Evolutionary conservation across 1,284 basidiomycete species (phyloP).

Genomic region (Puccinia coronata): DNA sequence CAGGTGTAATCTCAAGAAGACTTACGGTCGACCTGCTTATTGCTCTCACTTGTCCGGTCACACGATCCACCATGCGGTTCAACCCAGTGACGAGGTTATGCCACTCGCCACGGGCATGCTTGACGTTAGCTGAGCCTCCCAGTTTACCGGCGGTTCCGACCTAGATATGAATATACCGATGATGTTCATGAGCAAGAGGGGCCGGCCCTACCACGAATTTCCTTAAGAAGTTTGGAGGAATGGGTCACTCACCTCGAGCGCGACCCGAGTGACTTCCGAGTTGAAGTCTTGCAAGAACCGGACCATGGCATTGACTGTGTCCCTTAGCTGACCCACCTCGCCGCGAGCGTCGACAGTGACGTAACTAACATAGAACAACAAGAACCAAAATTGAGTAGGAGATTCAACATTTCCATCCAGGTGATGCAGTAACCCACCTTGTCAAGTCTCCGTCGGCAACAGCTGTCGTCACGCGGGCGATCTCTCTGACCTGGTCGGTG

Average conservation of each 20-base stretch:
- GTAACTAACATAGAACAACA: conserved; percentile 17
- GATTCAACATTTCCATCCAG: not conserved
- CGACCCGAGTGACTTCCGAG: conserved; percentile 47
- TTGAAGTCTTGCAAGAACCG: conserved; percentile 46
- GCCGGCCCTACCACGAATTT: too few relatives aligned
- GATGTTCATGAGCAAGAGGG: too few relatives aligned
- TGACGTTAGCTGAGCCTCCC: conserved; percentile 87
- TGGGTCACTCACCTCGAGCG: conserved; percentile 38
- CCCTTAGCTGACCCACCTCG: conserved; percentile 40
- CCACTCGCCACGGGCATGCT: conserved; percentile 93
- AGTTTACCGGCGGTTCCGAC: conserved; percentile 86
- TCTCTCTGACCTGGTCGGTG: conserved; percentile 49
- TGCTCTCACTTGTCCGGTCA: conserved; percentile 45
- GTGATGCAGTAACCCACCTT: conserved; percentile 3
- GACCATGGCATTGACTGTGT: conserved; percentile 50
- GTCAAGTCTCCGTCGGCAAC: conserved; percentile 50
- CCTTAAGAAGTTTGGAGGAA: too few relatives aligned
- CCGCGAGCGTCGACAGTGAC: conserved; percentile 46
- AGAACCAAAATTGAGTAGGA: not conserved
- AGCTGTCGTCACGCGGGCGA: conserved; percentile 42
- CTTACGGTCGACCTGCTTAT: conserved; percentile 45
- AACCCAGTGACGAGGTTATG: conserved; percentile 60
- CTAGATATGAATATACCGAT: too few relatives aligned
- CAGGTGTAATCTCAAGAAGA: not conserved
- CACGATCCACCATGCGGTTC: conserved; percentile 48